Conservation (phyloP, 208 protist species). For the Crithidia sp. region DNA sequence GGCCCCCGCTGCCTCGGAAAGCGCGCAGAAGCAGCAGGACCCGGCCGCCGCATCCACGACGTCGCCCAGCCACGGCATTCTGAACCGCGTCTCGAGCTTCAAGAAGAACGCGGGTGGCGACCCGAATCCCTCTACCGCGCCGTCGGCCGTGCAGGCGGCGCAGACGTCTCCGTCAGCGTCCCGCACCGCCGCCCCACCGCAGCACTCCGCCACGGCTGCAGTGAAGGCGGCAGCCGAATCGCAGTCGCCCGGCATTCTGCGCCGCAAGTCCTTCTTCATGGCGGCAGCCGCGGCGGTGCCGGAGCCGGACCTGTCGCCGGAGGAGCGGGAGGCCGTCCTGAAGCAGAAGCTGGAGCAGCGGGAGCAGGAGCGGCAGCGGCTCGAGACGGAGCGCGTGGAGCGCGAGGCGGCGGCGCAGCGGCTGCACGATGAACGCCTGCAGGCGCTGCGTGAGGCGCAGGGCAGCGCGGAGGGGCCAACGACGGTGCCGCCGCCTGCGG, state of each 20-base stretch:
- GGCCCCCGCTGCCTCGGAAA: background rate
- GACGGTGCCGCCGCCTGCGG: background rate
- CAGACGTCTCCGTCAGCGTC: slow-evolving; percentile 9
- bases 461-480: background rate
- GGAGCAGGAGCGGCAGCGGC: slow-evolving; percentile 18
- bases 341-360: slow-evolving; percentile 11
- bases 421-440: slow-evolving; percentile 21
- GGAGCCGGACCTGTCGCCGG: slow-evolving; percentile 3
- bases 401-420: slow-evolving; percentile 9
- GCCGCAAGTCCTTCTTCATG: slow-evolving; percentile 18
- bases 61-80: slow-evolving; percentile 2
- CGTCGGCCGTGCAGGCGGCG: slow-evolving; percentile 1
- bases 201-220: slow-evolving; percentile 12
- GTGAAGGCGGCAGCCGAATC: background rate
- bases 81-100: slow-evolving; percentile 22
- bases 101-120: slow-evolving; percentile 1
- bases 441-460: slow-evolving; percentile 10
- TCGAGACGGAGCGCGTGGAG: slow-evolving; percentile 19
- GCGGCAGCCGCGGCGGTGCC: slow-evolving; percentile 5
- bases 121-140: background rate
- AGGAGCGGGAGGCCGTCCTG: slow-evolving; percentile 9
- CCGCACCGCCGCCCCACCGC: background rate
- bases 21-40: background rate
- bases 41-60: background rate
- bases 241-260: slow-evolving; percentile 9